Conservation (phyloP, 768 basidiomycete species). For the Lentinula sp. region DNA sequence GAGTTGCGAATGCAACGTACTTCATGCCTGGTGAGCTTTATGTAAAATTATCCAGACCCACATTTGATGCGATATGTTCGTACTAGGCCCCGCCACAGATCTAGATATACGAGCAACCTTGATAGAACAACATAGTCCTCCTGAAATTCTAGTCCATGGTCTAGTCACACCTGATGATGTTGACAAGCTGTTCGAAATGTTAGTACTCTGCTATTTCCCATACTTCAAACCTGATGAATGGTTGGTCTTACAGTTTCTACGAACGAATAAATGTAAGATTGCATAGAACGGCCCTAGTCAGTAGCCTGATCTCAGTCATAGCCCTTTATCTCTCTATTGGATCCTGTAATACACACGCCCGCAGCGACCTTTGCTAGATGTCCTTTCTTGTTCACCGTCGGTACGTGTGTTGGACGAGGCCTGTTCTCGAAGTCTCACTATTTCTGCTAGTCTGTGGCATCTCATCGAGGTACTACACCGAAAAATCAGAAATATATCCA, state of each 20-base stretch:
- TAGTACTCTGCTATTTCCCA: conserved; percentile 20
- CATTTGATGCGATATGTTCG: background rate
- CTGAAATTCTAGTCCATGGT: conserved; percentile 77
- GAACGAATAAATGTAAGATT: conserved; percentile 57
- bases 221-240: background rate
- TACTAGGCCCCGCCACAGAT: conserved; percentile 62
- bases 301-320: conserved; percentile 14
- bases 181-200: conserved; percentile 82
- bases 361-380: conserved; percentile 75
- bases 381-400: conserved; percentile 87
- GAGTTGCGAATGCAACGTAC: conserved; percentile 75
- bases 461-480: conserved; percentile 72
- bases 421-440: background rate
- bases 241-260: conserved; percentile 48
- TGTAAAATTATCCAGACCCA: background rate
- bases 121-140: conserved; percentile 75
- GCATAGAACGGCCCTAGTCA: background rate
- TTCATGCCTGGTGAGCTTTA: conserved; percentile 63
- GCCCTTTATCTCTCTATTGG: conserved; percentile 72
- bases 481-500: conserved; percentile 79
- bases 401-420: conserved; percentile 32
- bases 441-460: conserved; percentile 67
- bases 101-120: conserved; percentile 61
- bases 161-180: conserved; percentile 75
- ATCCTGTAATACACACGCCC: conserved; percentile 77